Evolutionary conservation across 2,329 filamentous ascomycete species (phyloP), one percentile per base, ranked within the genome.

Genomic region (Monilinia vaccinii-corymbosi): DNA sequence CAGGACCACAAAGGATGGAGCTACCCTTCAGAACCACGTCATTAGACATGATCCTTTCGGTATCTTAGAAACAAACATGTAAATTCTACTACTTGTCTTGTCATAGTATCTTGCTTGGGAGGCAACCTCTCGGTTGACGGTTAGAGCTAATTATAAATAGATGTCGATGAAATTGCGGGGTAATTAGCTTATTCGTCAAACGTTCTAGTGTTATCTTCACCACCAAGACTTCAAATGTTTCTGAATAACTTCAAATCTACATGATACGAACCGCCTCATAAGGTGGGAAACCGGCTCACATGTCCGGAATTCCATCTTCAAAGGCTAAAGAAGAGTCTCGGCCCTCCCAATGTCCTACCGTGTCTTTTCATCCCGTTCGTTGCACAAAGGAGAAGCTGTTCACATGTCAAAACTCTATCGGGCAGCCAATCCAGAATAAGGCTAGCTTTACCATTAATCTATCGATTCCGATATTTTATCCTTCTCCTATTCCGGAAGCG

Each of bases 391-490:
- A 44, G n/a, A 53, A 23, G 38, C n/a, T 18, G 11, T 18, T 32
- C 50, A 53, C 36, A 44, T 23, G 25, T n/a, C 11, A 13, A 23
- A 23, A 32, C 38, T 16, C 1, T 38, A 53, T 16, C n/a, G n/a
- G n/a, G n/a, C 25, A 44, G 4, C 50, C 50, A 44, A 53, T 53
- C 50, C 25, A 18, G n/a, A n/a, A n/a, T n/a, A n/a, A n/a, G n/a
- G n/a, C n/a, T n/a, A n/a, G n/a, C n/a, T n/a, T n/a, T n/a, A n/a
- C n/a, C n/a, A n/a, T n/a, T n/a, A n/a, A n/a, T n/a, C n/a, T n/a
- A n/a, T n/a, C n/a, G n/a, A 11, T 32, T 14, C 46, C 56, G 46
- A 52, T 52, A 42, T 28, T 51, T 58, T 45, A 14, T 58, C 56
- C 18, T 23, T 16, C 42, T 23, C 38, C 38, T 32, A 23, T 32